Conservation (phyloP, 768 basidiomycete species). For the Lactarius sanguifluus region DNA sequence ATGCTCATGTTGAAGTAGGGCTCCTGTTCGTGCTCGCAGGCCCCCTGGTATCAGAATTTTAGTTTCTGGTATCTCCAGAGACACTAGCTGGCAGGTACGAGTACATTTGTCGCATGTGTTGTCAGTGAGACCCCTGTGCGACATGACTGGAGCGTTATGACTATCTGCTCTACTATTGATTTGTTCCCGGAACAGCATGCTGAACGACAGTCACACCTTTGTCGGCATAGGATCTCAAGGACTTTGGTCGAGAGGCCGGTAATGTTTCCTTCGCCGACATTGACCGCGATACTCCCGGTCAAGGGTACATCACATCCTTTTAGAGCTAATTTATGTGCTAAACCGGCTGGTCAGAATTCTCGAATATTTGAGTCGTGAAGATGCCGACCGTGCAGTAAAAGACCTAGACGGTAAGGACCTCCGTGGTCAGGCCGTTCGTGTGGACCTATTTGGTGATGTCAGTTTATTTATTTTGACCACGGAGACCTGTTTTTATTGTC, state of each 20-base stretch:
- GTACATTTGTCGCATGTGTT: conserved; percentile 22
- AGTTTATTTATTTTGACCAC: conserved; percentile 32
- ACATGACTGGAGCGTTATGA: background rate
- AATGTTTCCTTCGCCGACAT: conserved; percentile 94
- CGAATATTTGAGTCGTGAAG: conserved; percentile 84
- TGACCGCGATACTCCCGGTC: conserved; percentile 79
- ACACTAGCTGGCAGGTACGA: conserved; percentile 99
- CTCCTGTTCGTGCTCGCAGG: conserved; percentile 64
- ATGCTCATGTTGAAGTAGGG: conserved; percentile 29
- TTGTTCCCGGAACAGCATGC: conserved; percentile 7
- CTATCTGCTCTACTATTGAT: background rate
- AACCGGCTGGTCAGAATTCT: conserved; percentile 58
- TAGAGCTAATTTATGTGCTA: conserved; percentile 8
- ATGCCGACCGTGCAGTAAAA: conserved; percentile 91
- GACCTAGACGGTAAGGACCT: conserved; percentile 85
- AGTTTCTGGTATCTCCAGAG: conserved; percentile 86
- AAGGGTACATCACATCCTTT: conserved; percentile 63
- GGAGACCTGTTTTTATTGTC: conserved; percentile 16
- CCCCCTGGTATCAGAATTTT: conserved; percentile 81
- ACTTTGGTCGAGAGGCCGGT: conserved; percentile 93
- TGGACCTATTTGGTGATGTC: conserved; percentile 64
- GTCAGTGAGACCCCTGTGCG: background rate
- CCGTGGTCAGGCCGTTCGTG: conserved; percentile 76
- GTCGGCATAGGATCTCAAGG: conserved; percentile 83
- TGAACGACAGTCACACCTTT: conserved; percentile 9